phyloP scores from a whole-genome alignment of 768 basidiomycete species.

The Hysterangium stoloniferum region DNA sequence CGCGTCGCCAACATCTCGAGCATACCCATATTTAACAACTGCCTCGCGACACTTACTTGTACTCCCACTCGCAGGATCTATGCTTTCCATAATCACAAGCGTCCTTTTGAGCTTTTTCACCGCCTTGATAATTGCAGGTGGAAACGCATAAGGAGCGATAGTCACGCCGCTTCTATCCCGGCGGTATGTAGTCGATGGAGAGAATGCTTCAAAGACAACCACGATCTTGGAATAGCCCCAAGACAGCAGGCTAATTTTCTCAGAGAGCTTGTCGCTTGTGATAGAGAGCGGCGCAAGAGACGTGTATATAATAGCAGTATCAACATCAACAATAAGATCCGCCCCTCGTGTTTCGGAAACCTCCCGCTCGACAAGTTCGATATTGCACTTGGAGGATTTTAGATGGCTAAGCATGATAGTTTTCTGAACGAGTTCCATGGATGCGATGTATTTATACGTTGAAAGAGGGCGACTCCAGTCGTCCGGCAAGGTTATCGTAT shows the following conservation, averaged over 20 bases:
- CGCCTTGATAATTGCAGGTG: slow-evolving; percentile 60
- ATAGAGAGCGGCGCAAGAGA: slow-evolving; percentile 41
- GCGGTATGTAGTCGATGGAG: slow-evolving; percentile 33
- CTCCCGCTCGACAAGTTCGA: slow-evolving; percentile 61
- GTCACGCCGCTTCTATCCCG: slow-evolving; percentile 12
- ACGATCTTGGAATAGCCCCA: slow-evolving; percentile 52
- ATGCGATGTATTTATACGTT: slow-evolving; percentile 60
- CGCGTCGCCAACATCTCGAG: slow-evolving; percentile 48
- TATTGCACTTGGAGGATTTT: slow-evolving; percentile 32
- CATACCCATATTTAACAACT: slow-evolving; percentile 51
- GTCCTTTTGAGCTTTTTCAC: slow-evolving; percentile 61
- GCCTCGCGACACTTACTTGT: slow-evolving; percentile 39
- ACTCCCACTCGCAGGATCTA: slow-evolving; percentile 25
- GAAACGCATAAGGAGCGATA: slow-evolving; percentile 39
- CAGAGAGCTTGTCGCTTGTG: slow-evolving; percentile 36
- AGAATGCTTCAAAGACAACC: slow-evolving; percentile 62
- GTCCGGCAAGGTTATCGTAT: slow-evolving; percentile 38
- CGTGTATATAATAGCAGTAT: slow-evolving; percentile 47
- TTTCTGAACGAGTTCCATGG: slow-evolving; percentile 61
- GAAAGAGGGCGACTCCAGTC: slow-evolving; percentile 24
- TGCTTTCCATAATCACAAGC: slow-evolving; percentile 34
- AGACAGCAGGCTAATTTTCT: slow-evolving; percentile 44
- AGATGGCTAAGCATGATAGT: slow-evolving; percentile 50
- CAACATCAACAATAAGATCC: slow-evolving; percentile 62
- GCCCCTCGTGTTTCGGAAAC: slow-evolving; percentile 37